These are phyloP conservation scores for Corniculantispora saksenae DNA, from an alignment of 2,329 filamentous ascomycete genomes.

Conservation along the genomic window DNA sequence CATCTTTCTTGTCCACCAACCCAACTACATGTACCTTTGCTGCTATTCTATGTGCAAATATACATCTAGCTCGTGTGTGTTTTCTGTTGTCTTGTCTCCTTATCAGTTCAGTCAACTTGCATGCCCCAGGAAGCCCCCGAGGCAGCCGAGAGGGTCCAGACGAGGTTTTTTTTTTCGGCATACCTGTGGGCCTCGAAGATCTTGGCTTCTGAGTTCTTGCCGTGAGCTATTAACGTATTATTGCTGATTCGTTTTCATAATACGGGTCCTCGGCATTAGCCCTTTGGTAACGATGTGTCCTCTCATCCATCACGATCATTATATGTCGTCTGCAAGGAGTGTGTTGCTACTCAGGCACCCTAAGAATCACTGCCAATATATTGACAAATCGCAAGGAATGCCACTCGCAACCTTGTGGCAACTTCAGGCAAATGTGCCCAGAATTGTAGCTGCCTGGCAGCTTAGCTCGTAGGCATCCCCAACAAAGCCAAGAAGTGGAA, in stretches of 20 bases:
- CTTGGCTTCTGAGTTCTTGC: constrained; percentile 8
- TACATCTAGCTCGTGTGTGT: not conserved
- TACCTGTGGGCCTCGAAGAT: constrained; percentile 16
- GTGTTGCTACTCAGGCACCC: not conserved
- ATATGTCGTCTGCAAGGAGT: constrained; percentile 3
- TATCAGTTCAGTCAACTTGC: not conserved
- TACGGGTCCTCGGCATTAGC: not conserved
- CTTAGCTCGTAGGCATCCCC: not conserved
- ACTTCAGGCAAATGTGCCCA: not conserved
- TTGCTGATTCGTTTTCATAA: constrained; percentile 9
- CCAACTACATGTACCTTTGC: not conserved
- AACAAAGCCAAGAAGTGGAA: not conserved
- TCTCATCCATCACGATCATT: not conserved
- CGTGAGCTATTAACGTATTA: constrained; percentile 4
- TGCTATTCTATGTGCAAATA: not conserved
- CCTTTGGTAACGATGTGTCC: not conserved
- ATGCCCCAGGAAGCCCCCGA: constrained; percentile 1
- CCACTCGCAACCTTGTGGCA: not conserved
- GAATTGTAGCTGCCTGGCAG: not conserved
- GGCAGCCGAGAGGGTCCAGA: constrained; percentile 10
- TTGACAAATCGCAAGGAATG: not conserved
- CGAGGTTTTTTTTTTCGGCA: not conserved
- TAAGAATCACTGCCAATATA: not conserved
- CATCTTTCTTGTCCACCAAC: not conserved
- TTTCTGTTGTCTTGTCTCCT: not conserved